These are phyloP conservation scores for Trichosporon faecale DNA, from an alignment of 1,284 basidiomycete species.

Conservation along the genomic window DNA sequence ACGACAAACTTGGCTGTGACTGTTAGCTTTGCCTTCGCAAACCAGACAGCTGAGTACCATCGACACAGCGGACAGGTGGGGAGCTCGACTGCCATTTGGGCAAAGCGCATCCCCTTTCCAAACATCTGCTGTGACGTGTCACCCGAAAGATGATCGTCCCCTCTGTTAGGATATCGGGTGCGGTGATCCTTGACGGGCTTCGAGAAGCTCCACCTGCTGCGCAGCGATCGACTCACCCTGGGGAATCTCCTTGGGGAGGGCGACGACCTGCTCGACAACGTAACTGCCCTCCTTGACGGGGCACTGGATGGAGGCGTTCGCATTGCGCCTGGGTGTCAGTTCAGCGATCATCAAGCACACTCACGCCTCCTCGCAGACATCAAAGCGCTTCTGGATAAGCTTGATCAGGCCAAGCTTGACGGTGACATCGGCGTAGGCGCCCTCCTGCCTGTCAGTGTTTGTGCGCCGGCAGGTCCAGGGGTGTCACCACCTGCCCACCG, in stretches of 20 bases:
- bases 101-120: no score
- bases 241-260: conserved; percentile 83
- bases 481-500: not conserved
- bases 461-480: not conserved
- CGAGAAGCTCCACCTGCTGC: not conserved
- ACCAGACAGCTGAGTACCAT: not conserved
- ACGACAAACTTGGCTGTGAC: conserved; percentile 85
- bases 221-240: conserved; percentile 58
- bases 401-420: conserved; percentile 88
- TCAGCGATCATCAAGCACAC: conserved; percentile 45
- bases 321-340: conserved; percentile 29
- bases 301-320: conserved; percentile 47
- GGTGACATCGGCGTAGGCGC: conserved; percentile 79
- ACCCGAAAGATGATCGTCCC: not conserved
- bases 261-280: conserved; percentile 70
- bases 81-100: no score
- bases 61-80: no score
- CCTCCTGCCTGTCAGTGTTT: conserved; percentile 54
- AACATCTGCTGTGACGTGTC: not conserved
- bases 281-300: conserved; percentile 66
- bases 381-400: conserved; percentile 73
- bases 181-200: not conserved
- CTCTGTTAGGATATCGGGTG: not conserved
- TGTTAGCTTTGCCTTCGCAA: not conserved
- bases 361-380: conserved; percentile 88